A percentile compares a stretch with the other conserved stretches of the same genome.
phyloP scores from a whole-genome alignment of 2,329 filamentous ascomycete species.

The Nemania abortiva region DNA sequence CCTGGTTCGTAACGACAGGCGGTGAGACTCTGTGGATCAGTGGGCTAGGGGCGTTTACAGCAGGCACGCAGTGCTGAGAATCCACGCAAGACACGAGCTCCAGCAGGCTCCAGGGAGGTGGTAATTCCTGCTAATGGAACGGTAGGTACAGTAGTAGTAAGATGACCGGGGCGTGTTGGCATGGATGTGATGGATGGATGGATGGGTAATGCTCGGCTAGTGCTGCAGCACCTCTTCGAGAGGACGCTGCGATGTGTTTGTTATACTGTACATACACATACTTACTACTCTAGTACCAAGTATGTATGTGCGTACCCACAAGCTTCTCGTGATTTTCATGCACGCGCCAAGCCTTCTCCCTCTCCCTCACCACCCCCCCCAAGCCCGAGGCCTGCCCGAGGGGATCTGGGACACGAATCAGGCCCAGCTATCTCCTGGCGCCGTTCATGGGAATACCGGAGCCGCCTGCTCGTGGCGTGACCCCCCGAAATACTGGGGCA shows the following conservation, averaged over 20 bases:
- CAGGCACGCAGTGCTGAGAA: slow-evolving; percentile 12
- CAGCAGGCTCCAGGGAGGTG: slow-evolving; percentile 18
- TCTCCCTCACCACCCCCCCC: slow-evolving; percentile 1
- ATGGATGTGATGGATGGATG: slow-evolving; percentile 9
- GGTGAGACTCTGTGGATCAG: slow-evolving; percentile 38
- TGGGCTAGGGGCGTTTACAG: slow-evolving; percentile 10
- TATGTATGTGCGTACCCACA: slow-evolving; percentile 4
- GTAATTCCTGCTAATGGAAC: slow-evolving; percentile 14
- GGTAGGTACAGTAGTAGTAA: slow-evolving; percentile 26
- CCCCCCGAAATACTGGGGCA: slow-evolving; percentile 38
- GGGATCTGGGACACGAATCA: slow-evolving; percentile 26
- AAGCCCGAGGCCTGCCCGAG: slow-evolving; percentile 2
- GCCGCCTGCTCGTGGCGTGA: slow-evolving; percentile 32
- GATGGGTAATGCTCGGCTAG: slow-evolving; percentile 22
- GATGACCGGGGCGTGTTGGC: slow-evolving; percentile 21
- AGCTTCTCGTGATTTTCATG: slow-evolving; percentile 14
- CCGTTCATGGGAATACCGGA: slow-evolving; percentile 29
- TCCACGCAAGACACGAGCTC: slow-evolving; percentile 29
- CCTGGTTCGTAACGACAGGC: slow-evolving; percentile 23
- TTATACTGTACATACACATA: neutral
- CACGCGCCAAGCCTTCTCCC: slow-evolving; percentile 13
- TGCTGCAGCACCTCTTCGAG: slow-evolving; percentile 11
- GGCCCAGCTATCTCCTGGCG: slow-evolving; percentile 5
- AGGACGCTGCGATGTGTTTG: neutral
- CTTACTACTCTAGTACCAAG: too few relatives aligned